Conservation (phyloP, 192 early-diverging fungal species). For the Mortierella alpina region DNA sequence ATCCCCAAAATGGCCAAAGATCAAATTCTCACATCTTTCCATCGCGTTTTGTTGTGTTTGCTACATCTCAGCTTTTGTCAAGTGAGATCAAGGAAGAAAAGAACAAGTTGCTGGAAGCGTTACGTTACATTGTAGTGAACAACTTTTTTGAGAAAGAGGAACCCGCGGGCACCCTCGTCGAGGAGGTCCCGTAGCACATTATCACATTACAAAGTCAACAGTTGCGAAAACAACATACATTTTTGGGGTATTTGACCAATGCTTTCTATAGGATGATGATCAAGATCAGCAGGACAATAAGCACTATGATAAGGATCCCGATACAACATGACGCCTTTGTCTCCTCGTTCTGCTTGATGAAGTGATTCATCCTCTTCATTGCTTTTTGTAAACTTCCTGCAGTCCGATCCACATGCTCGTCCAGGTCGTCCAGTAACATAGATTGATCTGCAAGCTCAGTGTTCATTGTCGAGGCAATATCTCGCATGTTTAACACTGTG, state of each 20-base stretch:
- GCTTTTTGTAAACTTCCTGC: constrained; percentile 56
- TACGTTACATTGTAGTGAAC: constrained; percentile 69
- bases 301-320: not conserved
- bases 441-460: constrained; percentile 67
- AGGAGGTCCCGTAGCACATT: constrained; percentile 12
- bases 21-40: not conserved
- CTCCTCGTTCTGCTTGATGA: constrained; percentile 71
- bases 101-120: constrained; percentile 68
- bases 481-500: constrained; percentile 65
- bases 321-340: not conserved
- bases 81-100: constrained; percentile 72
- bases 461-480: constrained; percentile 69
- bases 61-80: constrained; percentile 60
- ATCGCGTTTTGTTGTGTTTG: not conserved
- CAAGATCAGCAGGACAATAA: constrained; percentile 59
- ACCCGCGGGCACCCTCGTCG: constrained; percentile 19
- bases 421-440: constrained; percentile 67
- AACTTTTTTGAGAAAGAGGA: constrained; percentile 60
- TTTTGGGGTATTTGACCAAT: not conserved
- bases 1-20: not conserved
- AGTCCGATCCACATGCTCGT: constrained; percentile 62
- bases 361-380: constrained; percentile 62
- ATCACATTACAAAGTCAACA: too few relatives aligned
- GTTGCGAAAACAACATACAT: not conserved
- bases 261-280: constrained; percentile 57